These are phyloP conservation scores for Leavenworthia alabamica DNA, from an alignment of 345 rosid species.

Conservation along the genomic window DNA sequence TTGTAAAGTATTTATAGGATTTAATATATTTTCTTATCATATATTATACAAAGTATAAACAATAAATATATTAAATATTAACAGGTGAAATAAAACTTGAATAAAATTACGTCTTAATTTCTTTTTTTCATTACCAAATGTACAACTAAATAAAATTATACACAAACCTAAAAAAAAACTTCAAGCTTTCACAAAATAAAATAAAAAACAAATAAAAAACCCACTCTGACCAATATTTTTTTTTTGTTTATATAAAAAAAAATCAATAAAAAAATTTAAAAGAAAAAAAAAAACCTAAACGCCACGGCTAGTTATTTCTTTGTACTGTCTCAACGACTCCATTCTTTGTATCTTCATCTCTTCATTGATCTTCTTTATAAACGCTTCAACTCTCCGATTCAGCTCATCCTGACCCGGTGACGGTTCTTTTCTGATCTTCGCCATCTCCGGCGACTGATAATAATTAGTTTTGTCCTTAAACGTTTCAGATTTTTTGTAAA, in stretches of 20 bases:
- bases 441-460: constrained; percentile 24
- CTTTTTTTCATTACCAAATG: too few relatives aligned
- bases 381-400: constrained; percentile 78
- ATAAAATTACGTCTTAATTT: too few relatives aligned
- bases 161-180: too few relatives aligned
- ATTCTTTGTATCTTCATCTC: constrained; percentile 85
- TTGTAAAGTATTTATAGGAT: too few relatives aligned
- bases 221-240: not conserved
- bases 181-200: too few relatives aligned
- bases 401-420: constrained; percentile 80
- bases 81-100: too few relatives aligned
- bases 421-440: constrained; percentile 48
- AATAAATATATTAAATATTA: too few relatives aligned
- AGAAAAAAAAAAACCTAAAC: not conserved
- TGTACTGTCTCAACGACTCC: constrained; percentile 58
- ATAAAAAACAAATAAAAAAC: too few relatives aligned
- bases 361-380: constrained; percentile 68
- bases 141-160: too few relatives aligned
- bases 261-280: not conserved
- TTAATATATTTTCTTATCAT: too few relatives aligned
- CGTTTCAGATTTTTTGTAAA: constrained; percentile 55
- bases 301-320: constrained; percentile 42
- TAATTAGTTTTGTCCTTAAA: constrained; percentile 60
- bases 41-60: too few relatives aligned
- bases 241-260: not conserved